A percentile compares a stretch with the other conserved stretches of the same genome.
These are phyloP conservation scores for Fusarium sp. DNA, from an alignment of 2,329 filamentous ascomycete species.

Conservation along the genomic window DNA sequence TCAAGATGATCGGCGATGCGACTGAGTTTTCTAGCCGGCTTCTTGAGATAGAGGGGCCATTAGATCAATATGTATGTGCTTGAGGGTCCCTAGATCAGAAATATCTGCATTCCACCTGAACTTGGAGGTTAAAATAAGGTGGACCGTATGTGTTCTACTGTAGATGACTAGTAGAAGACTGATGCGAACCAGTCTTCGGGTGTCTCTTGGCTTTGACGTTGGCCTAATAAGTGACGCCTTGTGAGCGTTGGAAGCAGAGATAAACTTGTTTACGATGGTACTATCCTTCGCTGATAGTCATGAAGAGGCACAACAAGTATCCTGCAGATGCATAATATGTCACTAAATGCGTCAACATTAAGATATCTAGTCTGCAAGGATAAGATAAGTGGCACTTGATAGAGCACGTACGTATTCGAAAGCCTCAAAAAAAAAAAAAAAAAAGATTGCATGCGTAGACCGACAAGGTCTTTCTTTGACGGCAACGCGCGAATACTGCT, in stretches of 20 bases:
- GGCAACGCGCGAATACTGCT: neutral
- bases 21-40: neutral
- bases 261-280: neutral
- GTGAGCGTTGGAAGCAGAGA: neutral
- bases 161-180: neutral
- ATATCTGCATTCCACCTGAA: neutral
- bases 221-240: neutral
- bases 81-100: neutral
- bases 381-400: neutral
- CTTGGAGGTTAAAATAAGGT: neutral
- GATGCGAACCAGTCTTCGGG: neutral
- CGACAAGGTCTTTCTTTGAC: neutral
- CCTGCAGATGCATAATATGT: neutral
- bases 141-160: neutral
- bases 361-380: neutral
- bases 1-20: neutral
- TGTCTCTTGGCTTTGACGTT: neutral
- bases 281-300: neutral
- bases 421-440: neutral
- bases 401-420: neutral
- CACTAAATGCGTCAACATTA: neutral
- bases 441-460: neutral
- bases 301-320: neutral
- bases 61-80: conserved; percentile 2
- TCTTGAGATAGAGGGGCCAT: neutral